Evolutionary conservation across 2,329 filamentous ascomycete species (phyloP).

Genomic region (Talaromyces sp.): DNA sequence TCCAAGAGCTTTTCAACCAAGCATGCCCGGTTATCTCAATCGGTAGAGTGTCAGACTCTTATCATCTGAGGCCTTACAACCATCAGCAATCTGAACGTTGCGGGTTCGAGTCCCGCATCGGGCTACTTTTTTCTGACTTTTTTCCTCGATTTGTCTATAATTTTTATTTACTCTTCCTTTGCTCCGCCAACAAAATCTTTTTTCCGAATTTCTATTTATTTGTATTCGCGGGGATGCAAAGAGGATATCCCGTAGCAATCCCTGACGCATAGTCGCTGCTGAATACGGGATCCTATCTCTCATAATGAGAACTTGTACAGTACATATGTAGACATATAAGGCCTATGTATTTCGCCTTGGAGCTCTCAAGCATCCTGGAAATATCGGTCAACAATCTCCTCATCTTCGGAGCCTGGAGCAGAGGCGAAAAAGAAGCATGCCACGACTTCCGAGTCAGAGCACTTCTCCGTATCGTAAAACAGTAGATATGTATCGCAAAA

Average conservation of each 20-base stretch:
- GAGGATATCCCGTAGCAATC: not conserved
- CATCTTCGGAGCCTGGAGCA: no score
- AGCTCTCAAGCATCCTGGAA: no score
- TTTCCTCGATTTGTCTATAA: not conserved
- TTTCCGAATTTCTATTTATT: not conserved
- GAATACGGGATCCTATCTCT: no score
- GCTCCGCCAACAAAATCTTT: not conserved
- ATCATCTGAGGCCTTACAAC: not conserved
- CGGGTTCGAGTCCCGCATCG: conserved; percentile 15
- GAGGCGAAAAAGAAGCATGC: no score
- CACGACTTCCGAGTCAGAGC: no score
- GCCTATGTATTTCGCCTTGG: no score
- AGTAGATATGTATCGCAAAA: no score
- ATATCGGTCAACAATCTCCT: no score
- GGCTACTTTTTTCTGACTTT: not conserved
- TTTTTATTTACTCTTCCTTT: not conserved
- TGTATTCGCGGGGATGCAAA: not conserved
- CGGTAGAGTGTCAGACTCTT: conserved; percentile 16
- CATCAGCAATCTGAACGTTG: conserved; percentile 10
- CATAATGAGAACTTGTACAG: no score
- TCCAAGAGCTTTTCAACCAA: not conserved
- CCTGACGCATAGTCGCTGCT: no score
- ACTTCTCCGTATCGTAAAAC: no score
- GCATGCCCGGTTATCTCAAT: conserved; percentile 15
- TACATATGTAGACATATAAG: no score